Percentiles rank a stretch among this genome's conserved stretches.
Evolutionary conservation across 164 flowering plant species (phyloP).

Genomic region (Cinnamomum chago): DNA sequence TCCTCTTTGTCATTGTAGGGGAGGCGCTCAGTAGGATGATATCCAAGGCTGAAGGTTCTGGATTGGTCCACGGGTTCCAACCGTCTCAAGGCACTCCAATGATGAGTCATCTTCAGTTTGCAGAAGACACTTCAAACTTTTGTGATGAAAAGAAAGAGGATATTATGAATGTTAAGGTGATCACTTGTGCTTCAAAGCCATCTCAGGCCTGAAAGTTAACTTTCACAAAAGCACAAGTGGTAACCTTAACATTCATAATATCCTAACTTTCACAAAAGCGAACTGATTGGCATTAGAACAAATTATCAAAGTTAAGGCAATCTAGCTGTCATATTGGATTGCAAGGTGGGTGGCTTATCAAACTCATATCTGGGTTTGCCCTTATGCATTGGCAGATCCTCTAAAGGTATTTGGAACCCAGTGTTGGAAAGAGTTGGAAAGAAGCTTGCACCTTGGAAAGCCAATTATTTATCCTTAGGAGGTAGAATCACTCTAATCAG

Average conservation of each 20-base stretch:
- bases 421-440: neutral
- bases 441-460: neutral
- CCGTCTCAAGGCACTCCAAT: neutral
- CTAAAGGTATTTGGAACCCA: neutral
- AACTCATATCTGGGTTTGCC: neutral
- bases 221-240: neutral
- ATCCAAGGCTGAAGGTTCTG: neutral
- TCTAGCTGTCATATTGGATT: neutral
- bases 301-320: neutral
- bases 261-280: neutral
- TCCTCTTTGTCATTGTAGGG: neutral
- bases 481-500: neutral
- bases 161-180: neutral
- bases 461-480: too few species aligned
- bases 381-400: neutral
- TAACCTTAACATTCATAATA: too few species aligned
- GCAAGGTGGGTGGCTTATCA: neutral
- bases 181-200: neutral
- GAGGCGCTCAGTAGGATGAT: neutral
- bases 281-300: neutral
- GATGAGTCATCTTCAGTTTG: neutral
- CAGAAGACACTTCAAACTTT: neutral
- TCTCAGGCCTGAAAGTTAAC: neutral
- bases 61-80: neutral
- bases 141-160: neutral